Percentiles rank a stretch among this genome's conserved stretches.
Conservation (phyloP, 2,329 filamentous ascomycete species). For the Penicillium sp. region DNA sequence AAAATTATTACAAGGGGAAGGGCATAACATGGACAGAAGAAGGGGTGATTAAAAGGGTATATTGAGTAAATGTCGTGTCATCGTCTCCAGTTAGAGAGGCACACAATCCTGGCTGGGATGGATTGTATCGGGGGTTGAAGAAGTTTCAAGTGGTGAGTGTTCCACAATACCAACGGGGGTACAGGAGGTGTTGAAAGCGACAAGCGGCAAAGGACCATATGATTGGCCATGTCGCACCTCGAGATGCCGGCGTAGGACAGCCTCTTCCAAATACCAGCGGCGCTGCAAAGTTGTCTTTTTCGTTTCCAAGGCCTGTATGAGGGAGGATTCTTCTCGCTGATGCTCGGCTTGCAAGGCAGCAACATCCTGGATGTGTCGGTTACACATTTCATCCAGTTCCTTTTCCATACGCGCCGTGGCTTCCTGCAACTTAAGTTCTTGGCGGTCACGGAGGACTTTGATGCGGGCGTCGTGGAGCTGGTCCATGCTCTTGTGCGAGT, state of each 20-base stretch:
- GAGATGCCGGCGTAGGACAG: slow-evolving; percentile 39
- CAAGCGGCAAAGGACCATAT: slow-evolving; percentile 40
- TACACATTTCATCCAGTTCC: slow-evolving; percentile 37
- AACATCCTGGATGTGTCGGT: slow-evolving; percentile 32
- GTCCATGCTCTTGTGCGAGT: slow-evolving; percentile 44
- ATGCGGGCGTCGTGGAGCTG: slow-evolving; percentile 44
- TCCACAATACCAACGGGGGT: slow-evolving; percentile 30
- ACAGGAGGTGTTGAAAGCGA: slow-evolving; percentile 34
- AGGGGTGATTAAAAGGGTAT: slow-evolving; percentile 11
- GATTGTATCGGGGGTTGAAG: slow-evolving; percentile 4
- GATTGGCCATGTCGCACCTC: slow-evolving; percentile 35
- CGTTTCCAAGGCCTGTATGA: slow-evolving; percentile 31
- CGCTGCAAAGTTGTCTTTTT: slow-evolving; percentile 36
- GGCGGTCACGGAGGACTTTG: slow-evolving; percentile 47
- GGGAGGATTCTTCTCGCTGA: slow-evolving; percentile 31
- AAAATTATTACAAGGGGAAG: slow-evolving; percentile 21
- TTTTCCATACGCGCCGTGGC: slow-evolving; percentile 39
- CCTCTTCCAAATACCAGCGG: slow-evolving; percentile 44
- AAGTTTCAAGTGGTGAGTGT: slow-evolving; percentile 5
- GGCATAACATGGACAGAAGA: slow-evolving; percentile 5
- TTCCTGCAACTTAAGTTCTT: slow-evolving; percentile 42
- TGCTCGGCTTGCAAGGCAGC: slow-evolving; percentile 36
- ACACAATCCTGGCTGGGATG: background rate
- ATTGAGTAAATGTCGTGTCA: slow-evolving; percentile 1
- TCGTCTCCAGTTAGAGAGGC: slow-evolving; percentile 1